Evolutionary conservation across 306 rosid species (phyloP).

Genomic region (Cyamopsis tetragonoloba): DNA sequence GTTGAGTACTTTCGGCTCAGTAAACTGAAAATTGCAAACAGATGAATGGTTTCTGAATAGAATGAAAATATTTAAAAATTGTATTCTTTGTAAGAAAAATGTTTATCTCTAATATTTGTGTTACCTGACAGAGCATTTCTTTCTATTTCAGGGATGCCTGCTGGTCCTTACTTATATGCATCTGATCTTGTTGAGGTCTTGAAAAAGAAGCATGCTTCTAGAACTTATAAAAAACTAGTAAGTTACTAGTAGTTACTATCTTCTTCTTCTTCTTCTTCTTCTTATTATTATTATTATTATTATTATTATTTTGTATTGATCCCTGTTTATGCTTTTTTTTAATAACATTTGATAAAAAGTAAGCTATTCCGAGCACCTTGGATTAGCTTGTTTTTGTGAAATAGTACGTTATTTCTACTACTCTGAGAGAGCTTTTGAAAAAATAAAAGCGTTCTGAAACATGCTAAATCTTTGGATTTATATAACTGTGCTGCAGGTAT

Average conservation of each 20-base stretch:
- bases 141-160: constrained; percentile 86
- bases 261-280: no score
- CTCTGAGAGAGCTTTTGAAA: not conserved
- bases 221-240: constrained; percentile 77
- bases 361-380: no score
- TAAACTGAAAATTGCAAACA: not conserved
- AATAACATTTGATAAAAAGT: no score
- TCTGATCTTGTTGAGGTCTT: constrained; percentile 64
- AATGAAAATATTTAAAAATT: not conserved
- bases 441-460: not conserved
- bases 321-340: not conserved
- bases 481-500: constrained; percentile 56
- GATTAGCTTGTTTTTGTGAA: no score
- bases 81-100: not conserved
- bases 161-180: constrained; percentile 69
- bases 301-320: not conserved
- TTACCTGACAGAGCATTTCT: no score
- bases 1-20: not conserved
- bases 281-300: no score
- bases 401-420: no score
- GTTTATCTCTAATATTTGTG: not conserved
- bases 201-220: constrained; percentile 83
- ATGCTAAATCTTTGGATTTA: constrained; percentile 11
- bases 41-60: not conserved
- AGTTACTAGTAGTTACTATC: constrained; percentile 21